Evolutionary conservation across 2,329 filamentous ascomycete species (phyloP).

Genomic region (Lachnellula willkommii): DNA sequence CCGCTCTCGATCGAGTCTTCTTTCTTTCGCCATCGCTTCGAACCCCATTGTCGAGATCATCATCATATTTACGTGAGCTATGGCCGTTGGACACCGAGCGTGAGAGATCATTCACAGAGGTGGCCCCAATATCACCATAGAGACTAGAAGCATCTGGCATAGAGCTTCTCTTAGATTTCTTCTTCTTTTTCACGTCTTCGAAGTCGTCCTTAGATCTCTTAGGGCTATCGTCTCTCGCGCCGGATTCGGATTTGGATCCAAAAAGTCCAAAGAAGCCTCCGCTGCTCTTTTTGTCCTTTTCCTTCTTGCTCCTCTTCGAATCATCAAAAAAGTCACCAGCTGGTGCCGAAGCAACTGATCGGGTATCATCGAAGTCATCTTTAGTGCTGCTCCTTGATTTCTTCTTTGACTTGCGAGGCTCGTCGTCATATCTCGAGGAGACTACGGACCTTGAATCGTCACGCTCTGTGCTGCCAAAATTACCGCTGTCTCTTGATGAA

Average conservation of each 20-base stretch:
- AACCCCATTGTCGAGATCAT: slow-evolving; percentile 17
- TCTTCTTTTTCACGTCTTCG: slow-evolving; percentile 29
- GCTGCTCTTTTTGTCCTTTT: slow-evolving; percentile 35
- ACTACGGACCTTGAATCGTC: slow-evolving; percentile 44
- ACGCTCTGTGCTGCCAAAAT: slow-evolving; percentile 37
- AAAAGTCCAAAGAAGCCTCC: slow-evolving; percentile 42
- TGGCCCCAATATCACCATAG: slow-evolving; percentile 21
- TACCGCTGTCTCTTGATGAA: slow-evolving; percentile 36
- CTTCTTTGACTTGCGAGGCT: slow-evolving; percentile 26
- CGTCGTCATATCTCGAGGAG: slow-evolving; percentile 35
- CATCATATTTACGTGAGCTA: slow-evolving; percentile 18
- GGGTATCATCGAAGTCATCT: slow-evolving; percentile 45
- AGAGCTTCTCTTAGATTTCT: slow-evolving; percentile 30
- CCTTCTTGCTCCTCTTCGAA: slow-evolving; percentile 34
- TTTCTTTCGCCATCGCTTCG: slow-evolving; percentile 26
- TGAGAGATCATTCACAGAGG: slow-evolving; percentile 23
- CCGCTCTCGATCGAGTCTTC: slow-evolving; percentile 25
- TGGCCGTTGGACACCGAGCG: slow-evolving; percentile 23
- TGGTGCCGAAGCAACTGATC: slow-evolving; percentile 42
- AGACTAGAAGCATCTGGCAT: slow-evolving; percentile 22
- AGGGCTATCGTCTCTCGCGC: slow-evolving; percentile 21
- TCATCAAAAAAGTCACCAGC: slow-evolving; percentile 31
- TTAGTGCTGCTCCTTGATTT: slow-evolving; percentile 37
- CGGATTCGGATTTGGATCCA: slow-evolving; percentile 34
- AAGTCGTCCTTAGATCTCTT: slow-evolving; percentile 25